phyloP scores from a whole-genome alignment of 2,329 filamentous ascomycete genomes.

The Aspergillus sp. region DNA sequence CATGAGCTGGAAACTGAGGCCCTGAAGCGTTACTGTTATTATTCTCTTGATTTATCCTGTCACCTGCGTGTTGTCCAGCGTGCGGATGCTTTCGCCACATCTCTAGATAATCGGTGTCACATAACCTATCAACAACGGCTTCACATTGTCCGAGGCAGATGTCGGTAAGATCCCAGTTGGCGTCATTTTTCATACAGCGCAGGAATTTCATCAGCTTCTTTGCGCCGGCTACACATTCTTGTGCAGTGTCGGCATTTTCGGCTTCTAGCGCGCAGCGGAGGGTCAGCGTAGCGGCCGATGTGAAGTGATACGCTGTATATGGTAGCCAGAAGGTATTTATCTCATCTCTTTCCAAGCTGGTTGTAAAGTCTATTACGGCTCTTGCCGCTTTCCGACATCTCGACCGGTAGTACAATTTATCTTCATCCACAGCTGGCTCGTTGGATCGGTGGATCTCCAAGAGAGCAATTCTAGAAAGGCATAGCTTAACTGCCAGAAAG shows the following conservation, averaged over 20 bases:
- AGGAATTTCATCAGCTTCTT: conserved; percentile 3
- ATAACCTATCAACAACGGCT: conserved; percentile 5
- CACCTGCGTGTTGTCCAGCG: not conserved
- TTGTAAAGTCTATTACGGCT: conserved; percentile 2
- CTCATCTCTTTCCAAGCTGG: not conserved
- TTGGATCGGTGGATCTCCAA: conserved; percentile 3
- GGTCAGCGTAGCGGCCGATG: conserved; percentile 2
- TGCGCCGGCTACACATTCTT: conserved; percentile 2
- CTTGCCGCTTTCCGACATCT: conserved; percentile 4
- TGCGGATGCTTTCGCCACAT: conserved; percentile 4
- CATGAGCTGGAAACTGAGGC: no score
- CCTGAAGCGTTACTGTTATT: no score
- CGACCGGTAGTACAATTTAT: conserved; percentile 5
- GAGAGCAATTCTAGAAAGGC: conserved; percentile 6
- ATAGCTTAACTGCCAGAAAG: conserved; percentile 7
- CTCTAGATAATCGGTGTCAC: conserved; percentile 1
- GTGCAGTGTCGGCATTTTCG: not conserved
- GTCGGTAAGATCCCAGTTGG: conserved; percentile 5
- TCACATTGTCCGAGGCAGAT: conserved; percentile 8
- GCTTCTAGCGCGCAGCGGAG: conserved; percentile 7
- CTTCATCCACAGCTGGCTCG: not conserved
- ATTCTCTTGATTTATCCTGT: not conserved
- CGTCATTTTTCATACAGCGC: not conserved
- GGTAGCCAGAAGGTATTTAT: conserved; percentile 4
- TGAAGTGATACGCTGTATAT: conserved; percentile 9